phyloP scores from a whole-genome alignment of 495 filamentous ascomycete species.

The Trichoderma reesei region DNA sequence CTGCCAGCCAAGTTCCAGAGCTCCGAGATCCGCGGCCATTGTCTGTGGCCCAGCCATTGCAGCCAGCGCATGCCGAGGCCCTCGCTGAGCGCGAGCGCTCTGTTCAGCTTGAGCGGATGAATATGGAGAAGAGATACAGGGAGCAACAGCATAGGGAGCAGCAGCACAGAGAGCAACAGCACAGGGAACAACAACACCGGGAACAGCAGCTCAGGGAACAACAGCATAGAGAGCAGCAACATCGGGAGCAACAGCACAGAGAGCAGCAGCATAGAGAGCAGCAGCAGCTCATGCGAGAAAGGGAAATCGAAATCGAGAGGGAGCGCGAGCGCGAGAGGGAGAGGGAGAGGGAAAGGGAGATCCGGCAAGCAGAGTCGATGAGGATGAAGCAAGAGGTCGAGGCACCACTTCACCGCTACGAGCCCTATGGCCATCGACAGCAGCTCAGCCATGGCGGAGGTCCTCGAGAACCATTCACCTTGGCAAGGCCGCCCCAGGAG shows the following conservation, averaged over 20 bases:
- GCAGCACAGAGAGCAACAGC: slow-evolving; percentile 10
- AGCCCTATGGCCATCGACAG: slow-evolving; percentile 21
- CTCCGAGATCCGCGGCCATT: slow-evolving; percentile 19
- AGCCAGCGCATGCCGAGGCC: slow-evolving; percentile 20
- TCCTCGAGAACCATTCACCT: slow-evolving; percentile 23
- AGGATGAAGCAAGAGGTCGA: slow-evolving; percentile 40
- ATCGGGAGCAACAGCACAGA: background rate
- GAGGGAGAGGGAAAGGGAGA: slow-evolving; percentile 20
- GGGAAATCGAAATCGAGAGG: slow-evolving; percentile 10
- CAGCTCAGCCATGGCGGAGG: slow-evolving; percentile 23
- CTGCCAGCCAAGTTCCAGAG: slow-evolving; percentile 20
- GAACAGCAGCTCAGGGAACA: slow-evolving; percentile 10
- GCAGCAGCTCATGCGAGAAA: slow-evolving; percentile 7
- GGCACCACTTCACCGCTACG: slow-evolving; percentile 22
- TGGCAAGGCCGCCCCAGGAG: slow-evolving; percentile 30
- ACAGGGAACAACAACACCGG: slow-evolving; percentile 12
- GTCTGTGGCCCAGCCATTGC: slow-evolving; percentile 17
- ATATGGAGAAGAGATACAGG: background rate
- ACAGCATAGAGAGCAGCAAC: slow-evolving; percentile 10
- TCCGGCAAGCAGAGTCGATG: slow-evolving; percentile 21
- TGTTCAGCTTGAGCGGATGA: background rate
- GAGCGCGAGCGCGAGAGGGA: slow-evolving; percentile 14
- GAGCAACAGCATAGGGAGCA: slow-evolving; percentile 9
- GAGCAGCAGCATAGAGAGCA: slow-evolving; percentile 11
- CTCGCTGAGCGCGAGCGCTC: slow-evolving; percentile 1